Percentiles rank a stretch among this genome's conserved stretches.
Evolutionary conservation across 768 basidiomycete genomes (phyloP).

Genomic region (Tricholoma sp.): DNA sequence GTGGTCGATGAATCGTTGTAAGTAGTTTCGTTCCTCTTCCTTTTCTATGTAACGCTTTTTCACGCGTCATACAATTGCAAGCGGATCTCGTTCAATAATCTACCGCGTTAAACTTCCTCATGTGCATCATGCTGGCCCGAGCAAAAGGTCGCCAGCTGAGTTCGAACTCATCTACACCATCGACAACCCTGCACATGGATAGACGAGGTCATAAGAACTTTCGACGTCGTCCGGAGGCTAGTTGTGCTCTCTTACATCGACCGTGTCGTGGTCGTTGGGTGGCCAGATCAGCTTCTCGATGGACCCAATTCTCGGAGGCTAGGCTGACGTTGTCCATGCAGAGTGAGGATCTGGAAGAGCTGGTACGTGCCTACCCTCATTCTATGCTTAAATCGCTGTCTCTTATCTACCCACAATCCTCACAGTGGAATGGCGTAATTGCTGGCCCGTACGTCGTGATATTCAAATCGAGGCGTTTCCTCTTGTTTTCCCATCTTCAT

Average conservation of each 20-base stretch:
- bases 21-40: background rate
- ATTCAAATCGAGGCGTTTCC: constrained; percentile 45
- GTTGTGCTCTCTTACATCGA: constrained; percentile 26
- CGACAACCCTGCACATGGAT: constrained; percentile 8
- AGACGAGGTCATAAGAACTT: constrained; percentile 25
- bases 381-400: background rate
- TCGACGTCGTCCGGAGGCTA: constrained; percentile 28
- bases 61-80: background rate
- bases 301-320: constrained; percentile 9
- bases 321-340: constrained; percentile 8
- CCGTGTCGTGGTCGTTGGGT: constrained; percentile 34
- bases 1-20: background rate
- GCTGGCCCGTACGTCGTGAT: constrained; percentile 47
- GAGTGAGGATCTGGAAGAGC: constrained; percentile 27
- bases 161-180: constrained; percentile 18
- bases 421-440: constrained; percentile 39
- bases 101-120: constrained; percentile 10
- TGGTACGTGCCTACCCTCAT: constrained; percentile 23
- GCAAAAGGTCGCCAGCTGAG: background rate
- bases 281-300: constrained; percentile 16
- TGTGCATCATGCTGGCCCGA: background rate
- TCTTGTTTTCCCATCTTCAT: constrained; percentile 4
- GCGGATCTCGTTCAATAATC: constrained; percentile 9
- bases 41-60: background rate
- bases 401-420: background rate